Percentiles rank a stretch among this genome's conserved stretches.
phyloP scores from a whole-genome alignment of 306 rosid species.

The Rubus parviflorus region DNA sequence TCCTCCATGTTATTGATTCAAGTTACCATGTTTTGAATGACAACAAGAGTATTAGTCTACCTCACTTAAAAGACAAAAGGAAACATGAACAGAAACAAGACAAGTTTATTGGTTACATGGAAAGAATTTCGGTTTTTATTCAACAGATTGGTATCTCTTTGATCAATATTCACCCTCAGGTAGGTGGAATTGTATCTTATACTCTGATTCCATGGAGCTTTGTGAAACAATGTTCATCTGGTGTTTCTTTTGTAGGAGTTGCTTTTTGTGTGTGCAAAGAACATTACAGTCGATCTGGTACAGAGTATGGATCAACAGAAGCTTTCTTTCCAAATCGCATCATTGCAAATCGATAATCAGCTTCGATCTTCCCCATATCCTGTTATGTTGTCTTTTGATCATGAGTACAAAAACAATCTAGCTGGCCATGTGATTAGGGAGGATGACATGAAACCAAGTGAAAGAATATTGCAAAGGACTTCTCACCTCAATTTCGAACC shows the following conservation, averaged over 20 bases:
- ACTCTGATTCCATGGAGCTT: conserved; percentile 15
- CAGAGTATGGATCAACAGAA: conserved; percentile 87
- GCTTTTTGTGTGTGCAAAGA: conserved; percentile 70
- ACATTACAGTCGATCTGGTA: conserved; percentile 55
- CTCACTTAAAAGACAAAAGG: conserved; percentile 44
- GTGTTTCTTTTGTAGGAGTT: conserved; percentile 59
- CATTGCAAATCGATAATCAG: conserved; percentile 92
- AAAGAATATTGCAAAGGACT: conserved; percentile 44
- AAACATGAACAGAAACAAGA: conserved; percentile 55
- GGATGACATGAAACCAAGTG: conserved; percentile 38
- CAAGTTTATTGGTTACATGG: conserved; percentile 56
- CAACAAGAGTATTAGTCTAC: conserved; percentile 40
- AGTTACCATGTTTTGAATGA: conserved; percentile 59
- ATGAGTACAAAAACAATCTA: conserved; percentile 48
- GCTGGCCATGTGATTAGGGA: conserved; percentile 44
- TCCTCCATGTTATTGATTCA: conserved; percentile 76
- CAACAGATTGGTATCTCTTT: conserved; percentile 78
- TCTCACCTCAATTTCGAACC: conserved; percentile 53
- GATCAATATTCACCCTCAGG: conserved; percentile 75
- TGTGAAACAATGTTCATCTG: conserved; percentile 24
- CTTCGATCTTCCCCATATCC: conserved; percentile 87
- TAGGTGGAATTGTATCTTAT: conserved; percentile 29
- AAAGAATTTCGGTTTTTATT: conserved; percentile 64
- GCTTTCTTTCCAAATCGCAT: conserved; percentile 58
- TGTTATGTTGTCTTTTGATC: conserved; percentile 73